Evolutionary conservation across 345 rosid species (phyloP), one percentile per base, ranked within the genome.

Genomic region (Heritiera fomes): DNA sequence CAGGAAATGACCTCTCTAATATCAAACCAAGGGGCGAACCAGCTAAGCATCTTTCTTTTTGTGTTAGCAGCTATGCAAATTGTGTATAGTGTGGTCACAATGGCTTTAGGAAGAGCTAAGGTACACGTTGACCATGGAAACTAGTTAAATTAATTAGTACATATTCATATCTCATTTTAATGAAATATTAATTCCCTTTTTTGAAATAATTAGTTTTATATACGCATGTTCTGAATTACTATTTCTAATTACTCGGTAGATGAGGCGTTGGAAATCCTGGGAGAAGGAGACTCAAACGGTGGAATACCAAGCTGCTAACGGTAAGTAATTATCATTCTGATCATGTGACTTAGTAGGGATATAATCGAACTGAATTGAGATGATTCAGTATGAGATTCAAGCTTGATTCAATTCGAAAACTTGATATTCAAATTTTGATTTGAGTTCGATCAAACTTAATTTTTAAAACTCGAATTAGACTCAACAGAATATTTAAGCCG

Each of bases 241-340:
- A 34, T 34, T 34, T 34, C 38, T 34, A 34, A 34, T 1, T 34
- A 3, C 38, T 34, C 1, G 1, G 38, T 63, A 93, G 97, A 93
- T 93, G 92, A 85, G 80, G 56, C 86, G 88, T 49, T 91, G 97
- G 95, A 77, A 87, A 83, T 81, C 87, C n/a, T 93, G 97, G 97
- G 97, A 93, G 84, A 77, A 62, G 30, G 95, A 93, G 75, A 93
- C 91, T 43, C 87, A 70, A 60, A 91, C 94, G 6, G 81, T 85
- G 28, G 94, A 91, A 47, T 91, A 90, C 73, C 80, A 82, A 63
- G 77, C 86, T 58, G 89, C 91, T 61, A 90, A 88, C 74, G 94
- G 97, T 91, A 76, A 84, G 38, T 18, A 34, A 34, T 34, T 34
- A 34, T 34, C 38, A 34, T 34, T 34, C 1, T 1, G 38, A 34